These are phyloP conservation scores for Glonium stellatum DNA, from an alignment of 495 filamentous ascomycete species.

Conservation along the genomic window DNA sequence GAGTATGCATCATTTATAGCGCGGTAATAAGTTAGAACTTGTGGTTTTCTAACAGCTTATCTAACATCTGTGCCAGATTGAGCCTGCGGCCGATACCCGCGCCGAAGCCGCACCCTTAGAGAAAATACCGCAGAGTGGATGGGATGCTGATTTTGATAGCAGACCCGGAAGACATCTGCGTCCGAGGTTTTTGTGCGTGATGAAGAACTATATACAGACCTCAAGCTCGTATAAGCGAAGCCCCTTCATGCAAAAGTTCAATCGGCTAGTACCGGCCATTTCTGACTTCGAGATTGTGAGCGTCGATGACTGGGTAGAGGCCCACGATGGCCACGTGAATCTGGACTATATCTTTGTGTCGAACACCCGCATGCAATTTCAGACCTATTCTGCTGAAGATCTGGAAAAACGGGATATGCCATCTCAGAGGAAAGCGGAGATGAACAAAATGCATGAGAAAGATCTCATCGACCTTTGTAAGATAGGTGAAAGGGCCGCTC, in stretches of 20 bases:
- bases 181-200: neutral
- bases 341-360: neutral
- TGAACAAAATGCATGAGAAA: neutral
- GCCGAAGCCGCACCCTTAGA: neutral
- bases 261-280: neutral
- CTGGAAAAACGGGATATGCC: neutral
- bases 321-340: neutral
- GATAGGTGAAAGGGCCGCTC: constrained; percentile 25
- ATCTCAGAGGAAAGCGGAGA: neutral
- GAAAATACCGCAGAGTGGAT: neutral
- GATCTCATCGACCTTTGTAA: neutral
- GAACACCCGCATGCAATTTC: neutral
- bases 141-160: neutral
- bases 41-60: no score
- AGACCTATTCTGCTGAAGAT: neutral
- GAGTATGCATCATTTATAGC: neutral
- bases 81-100: neutral
- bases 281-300: neutral
- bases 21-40: neutral
- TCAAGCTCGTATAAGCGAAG: neutral
- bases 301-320: neutral
- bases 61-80: neutral
- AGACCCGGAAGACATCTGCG: neutral
- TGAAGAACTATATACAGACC: neutral
- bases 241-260: neutral